These are phyloP conservation scores for Candida pseudoviswanathii DNA, from an alignment of 1,139 yeast species.

Conservation along the genomic window DNA sequence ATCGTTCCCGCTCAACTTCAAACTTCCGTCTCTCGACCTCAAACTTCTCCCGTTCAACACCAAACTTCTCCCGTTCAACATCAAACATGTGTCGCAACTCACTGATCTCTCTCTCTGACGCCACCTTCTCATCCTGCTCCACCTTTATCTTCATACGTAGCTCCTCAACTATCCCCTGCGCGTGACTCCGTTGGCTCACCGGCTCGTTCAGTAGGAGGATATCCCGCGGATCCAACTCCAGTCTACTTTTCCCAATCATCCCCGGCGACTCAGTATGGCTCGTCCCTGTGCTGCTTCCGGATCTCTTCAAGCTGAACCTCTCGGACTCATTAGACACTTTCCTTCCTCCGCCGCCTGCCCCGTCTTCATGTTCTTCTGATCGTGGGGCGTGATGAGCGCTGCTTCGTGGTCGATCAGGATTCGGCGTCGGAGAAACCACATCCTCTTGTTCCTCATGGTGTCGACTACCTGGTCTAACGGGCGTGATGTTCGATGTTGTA, in stretches of 20 bases:
- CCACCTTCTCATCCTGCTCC: too few species aligned
- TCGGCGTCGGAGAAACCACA: too few species aligned
- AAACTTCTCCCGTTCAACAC: background rate
- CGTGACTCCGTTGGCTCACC: background rate
- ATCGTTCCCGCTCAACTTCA: background rate
- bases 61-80: too few species aligned
- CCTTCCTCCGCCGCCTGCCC: background rate
- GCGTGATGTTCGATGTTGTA: too few species aligned
- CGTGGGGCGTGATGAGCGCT: background rate
- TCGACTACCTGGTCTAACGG: too few species aligned
- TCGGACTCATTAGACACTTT: conserved; percentile 5
- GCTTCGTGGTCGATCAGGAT: background rate
- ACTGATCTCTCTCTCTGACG: too few species aligned
- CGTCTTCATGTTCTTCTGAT: background rate
- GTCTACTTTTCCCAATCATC: background rate
- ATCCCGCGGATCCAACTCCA: background rate
- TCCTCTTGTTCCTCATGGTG: too few species aligned
- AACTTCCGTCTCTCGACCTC: background rate
- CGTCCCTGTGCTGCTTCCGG: background rate
- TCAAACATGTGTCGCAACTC: too few species aligned
- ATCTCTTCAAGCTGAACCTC: background rate
- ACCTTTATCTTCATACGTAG: too few species aligned
- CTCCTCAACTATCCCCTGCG: too few species aligned
- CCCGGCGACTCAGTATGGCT: background rate
- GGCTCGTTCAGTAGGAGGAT: background rate